These are phyloP conservation scores for Xylariaceae sp. DNA, from an alignment of 2,329 filamentous ascomycete genomes.

Conservation along the genomic window DNA sequence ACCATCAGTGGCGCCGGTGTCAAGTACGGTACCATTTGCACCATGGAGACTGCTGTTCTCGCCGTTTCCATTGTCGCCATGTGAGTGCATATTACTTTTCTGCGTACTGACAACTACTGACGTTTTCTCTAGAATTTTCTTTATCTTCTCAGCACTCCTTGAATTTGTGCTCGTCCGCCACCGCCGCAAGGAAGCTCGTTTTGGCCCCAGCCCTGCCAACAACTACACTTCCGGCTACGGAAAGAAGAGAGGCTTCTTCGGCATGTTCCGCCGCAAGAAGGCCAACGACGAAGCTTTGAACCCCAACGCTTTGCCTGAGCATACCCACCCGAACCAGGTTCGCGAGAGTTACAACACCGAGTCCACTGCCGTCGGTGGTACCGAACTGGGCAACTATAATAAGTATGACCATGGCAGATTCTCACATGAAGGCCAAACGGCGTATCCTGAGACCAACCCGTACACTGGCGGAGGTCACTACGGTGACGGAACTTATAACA, in stretches of 20 bases:
- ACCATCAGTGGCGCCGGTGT: slow-evolving; percentile 43
- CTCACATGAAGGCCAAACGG: slow-evolving; percentile 27
- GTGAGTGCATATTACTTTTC: slow-evolving; percentile 40
- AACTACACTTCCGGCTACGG: slow-evolving; percentile 37
- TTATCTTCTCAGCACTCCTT: slow-evolving; percentile 66
- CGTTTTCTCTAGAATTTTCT: slow-evolving; percentile 56
- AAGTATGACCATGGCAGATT: slow-evolving; percentile 30
- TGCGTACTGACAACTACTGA: not conserved
- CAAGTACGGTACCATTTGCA: slow-evolving; percentile 55
- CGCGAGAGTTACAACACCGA: slow-evolving; percentile 36
- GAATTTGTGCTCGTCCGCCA: slow-evolving; percentile 66
- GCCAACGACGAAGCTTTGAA: slow-evolving; percentile 19
- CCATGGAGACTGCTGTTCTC: slow-evolving; percentile 71
- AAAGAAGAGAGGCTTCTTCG: slow-evolving; percentile 27
- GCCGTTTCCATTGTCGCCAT: slow-evolving; percentile 74
- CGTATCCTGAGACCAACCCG: slow-evolving; percentile 26
- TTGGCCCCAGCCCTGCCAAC: slow-evolving; percentile 39
- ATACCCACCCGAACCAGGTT: slow-evolving; percentile 32
- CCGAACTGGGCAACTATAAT: slow-evolving; percentile 18
- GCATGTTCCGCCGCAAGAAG: slow-evolving; percentile 29
- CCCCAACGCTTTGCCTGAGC: slow-evolving; percentile 32
- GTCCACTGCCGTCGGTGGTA: slow-evolving; percentile 27
- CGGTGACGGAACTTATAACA: slow-evolving; percentile 9
- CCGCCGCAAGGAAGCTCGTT: slow-evolving; percentile 52
- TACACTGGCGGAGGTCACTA: slow-evolving; percentile 21